Base-by-base conservation (phyloP, 2,329 filamentous ascomycete species). In the Emmonsiellopsis sp. region DNA sequence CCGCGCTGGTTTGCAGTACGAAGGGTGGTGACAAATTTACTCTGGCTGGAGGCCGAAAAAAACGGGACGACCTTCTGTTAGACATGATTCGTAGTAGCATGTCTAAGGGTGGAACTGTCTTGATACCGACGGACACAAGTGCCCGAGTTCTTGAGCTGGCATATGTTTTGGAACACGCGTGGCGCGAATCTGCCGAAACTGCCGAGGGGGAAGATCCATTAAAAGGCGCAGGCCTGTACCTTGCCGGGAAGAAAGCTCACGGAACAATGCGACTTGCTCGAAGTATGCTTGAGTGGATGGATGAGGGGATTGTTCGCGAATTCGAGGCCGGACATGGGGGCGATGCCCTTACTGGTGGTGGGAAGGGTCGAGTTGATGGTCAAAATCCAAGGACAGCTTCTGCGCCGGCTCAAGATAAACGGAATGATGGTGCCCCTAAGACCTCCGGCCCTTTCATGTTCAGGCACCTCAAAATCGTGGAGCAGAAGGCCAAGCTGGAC, bases 271-370 rank as follows among this genome's bases (percentile, higher is more conserved):
- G 89, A 51, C 89, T 96, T 60, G 88, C 92, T 30, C 81, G 91
- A 60, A 96, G 92, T 68, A 95, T 98, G 88, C 76, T 98, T 34
- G 93, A 98, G 66, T 98, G 93, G 93, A 97, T 98, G 91, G 91
- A 97, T 65, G 91, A 96, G 64, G 86, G 84, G 54, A 94, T 98
- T 55, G 86, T 95, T 42, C 84, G 90, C 52, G 92, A 97, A 63
- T 94, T 95, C 57, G 91, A 95, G 67, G 83, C 85, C 13, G 76
- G 70, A 1, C 70, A 74, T 54, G 70, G 71, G 37, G 67, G 65
- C 26, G 71, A 74, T 53, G 65, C 63, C 50, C 38, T 51, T 5
- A 62, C 62, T 6, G 55, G 55, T 4, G 61, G 62, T 8, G 63
- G 64, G n/a, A 70, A 72, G 55, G 58, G 60, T 9, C 65, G 68